Percentiles rank a stretch among this genome's conserved stretches.
These are phyloP conservation scores for Thymus mandschuricus DNA, from an alignment of 257 asterid species.

Conservation along the genomic window DNA sequence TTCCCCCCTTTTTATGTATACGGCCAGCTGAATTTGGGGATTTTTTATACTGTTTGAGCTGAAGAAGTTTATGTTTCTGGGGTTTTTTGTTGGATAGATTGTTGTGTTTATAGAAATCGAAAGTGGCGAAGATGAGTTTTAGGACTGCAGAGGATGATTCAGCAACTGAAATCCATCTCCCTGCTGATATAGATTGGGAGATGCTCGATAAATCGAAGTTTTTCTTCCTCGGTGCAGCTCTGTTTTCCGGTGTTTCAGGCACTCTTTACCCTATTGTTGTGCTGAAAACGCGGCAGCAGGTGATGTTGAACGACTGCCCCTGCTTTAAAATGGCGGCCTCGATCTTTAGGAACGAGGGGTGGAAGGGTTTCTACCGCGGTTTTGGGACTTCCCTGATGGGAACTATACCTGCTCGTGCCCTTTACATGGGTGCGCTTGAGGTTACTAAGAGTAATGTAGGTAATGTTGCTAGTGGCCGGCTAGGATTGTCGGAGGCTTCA, in stretches of 20 bases:
- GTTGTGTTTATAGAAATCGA: conserved; percentile 21
- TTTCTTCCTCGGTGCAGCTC: conserved; percentile 89
- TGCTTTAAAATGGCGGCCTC: conserved; percentile 78
- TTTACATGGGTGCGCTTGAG: conserved; percentile 96
- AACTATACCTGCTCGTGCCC: conserved; percentile 94
- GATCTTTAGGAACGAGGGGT: conserved; percentile 64
- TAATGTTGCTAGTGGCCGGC: conserved; percentile 46
- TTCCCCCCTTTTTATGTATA: background rate
- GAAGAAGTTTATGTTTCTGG: conserved; percentile 6
- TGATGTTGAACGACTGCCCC: conserved; percentile 52
- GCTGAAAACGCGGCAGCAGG: conserved; percentile 88
- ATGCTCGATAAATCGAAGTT: conserved; percentile 97
- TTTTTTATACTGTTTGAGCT: conserved; percentile 5
- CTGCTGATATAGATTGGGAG: conserved; percentile 97
- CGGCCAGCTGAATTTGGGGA: conserved; percentile 18
- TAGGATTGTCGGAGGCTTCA: conserved; percentile 77
- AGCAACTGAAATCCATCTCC: conserved; percentile 80
- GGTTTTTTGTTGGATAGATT: conserved; percentile 6
- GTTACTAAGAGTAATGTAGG: conserved; percentile 90
- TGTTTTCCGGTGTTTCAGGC: conserved; percentile 88
- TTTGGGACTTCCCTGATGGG: conserved; percentile 92
- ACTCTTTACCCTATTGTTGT: conserved; percentile 81
- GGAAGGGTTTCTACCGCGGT: conserved; percentile 84
- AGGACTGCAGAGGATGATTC: conserved; percentile 81
- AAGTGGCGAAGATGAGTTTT: conserved; percentile 91